These are phyloP conservation scores for Pyricularia grisea DNA, from an alignment of 2,329 filamentous ascomycete genomes.

Conservation along the genomic window DNA sequence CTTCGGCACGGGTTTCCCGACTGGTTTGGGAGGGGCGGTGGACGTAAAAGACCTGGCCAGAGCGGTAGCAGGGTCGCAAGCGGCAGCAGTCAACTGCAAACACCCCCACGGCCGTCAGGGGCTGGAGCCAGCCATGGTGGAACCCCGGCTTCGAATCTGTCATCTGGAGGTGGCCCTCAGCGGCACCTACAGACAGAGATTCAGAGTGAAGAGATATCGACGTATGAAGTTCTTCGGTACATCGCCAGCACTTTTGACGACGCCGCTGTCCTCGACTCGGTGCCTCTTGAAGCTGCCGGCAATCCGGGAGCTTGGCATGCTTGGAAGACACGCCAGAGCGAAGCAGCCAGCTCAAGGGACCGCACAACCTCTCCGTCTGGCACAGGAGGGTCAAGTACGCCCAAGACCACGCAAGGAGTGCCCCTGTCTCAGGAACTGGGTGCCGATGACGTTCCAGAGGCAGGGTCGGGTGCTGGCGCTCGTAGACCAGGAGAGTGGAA, in stretches of 20 bases:
- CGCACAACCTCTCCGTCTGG: neutral
- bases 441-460: neutral
- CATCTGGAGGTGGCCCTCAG: conserved; percentile 12
- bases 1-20: conserved; percentile 81
- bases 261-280: conserved; percentile 63
- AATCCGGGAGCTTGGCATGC: conserved; percentile 93
- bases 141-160: conserved; percentile 17
- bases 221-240: conserved; percentile 67
- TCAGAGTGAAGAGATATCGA: conserved; percentile 35
- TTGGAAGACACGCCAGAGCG: conserved; percentile 62
- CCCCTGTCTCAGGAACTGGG: neutral
- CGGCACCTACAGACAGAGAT: conserved; percentile 30
- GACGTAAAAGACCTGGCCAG: conserved; percentile 19
- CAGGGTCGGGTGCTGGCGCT: neutral
- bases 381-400: neutral
- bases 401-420: neutral
- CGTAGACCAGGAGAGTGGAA: conserved; percentile 80
- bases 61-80: conserved; percentile 10
- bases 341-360: conserved; percentile 16
- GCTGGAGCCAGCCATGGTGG: conserved; percentile 13
- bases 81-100: conserved; percentile 6
- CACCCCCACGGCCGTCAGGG: conserved; percentile 15
- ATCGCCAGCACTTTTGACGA: conserved; percentile 75
- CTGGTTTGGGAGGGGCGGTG: conserved; percentile 65
- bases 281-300: conserved; percentile 74